Evolutionary conservation across 2,329 filamentous ascomycete species (phyloP), one percentile per base, ranked within the genome.

Genomic region (Neopestalotiopsis sp.): DNA sequence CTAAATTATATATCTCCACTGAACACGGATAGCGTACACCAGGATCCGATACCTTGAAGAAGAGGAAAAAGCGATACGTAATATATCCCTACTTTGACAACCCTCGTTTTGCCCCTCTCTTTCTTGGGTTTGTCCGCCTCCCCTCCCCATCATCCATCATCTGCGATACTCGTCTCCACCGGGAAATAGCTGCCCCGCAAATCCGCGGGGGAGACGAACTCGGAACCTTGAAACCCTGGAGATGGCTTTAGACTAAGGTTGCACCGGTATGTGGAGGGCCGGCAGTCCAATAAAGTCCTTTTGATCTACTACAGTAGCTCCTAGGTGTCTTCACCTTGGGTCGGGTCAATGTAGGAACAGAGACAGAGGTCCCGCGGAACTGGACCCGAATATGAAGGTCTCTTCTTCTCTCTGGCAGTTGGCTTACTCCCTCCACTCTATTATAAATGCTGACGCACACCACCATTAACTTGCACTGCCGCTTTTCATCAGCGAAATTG

Each of bases 251-350:
- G 9, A 34, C 57, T 59, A 30, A 58, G 57, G 30, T 59, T 30
- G 28, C 59, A 14, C 59, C 59, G 59, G 59, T 17, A 62, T 62
- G 59, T 62, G 59, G 59, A 62, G 59, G 59, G 59, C 59, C 59
- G 59, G 32, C 59, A 40, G 34, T 62, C 14, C 10, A 38, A 38
- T 38, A 38, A 38, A 38, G 34, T 10, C 34, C 10, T 38, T 38
- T 6, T 38, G 34, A 7, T 38, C 10, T 38, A 10, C 34, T 10
- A 7, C 34, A 38, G 34, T 28, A 28, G 24, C 24, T 28, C 34
- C 34, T 7, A 38, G 34, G 34, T 28, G 24, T 28, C 24, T 28
- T 28, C 24, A 28, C 34, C 34, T 38, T 7, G 34, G 10, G 34
- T 38, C 34, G 34, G 34, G 34, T 38, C 34, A 38, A 10, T 38